phyloP scores from a whole-genome alignment of 176 grass and related monocot species.

The Musa acuminata region DNA sequence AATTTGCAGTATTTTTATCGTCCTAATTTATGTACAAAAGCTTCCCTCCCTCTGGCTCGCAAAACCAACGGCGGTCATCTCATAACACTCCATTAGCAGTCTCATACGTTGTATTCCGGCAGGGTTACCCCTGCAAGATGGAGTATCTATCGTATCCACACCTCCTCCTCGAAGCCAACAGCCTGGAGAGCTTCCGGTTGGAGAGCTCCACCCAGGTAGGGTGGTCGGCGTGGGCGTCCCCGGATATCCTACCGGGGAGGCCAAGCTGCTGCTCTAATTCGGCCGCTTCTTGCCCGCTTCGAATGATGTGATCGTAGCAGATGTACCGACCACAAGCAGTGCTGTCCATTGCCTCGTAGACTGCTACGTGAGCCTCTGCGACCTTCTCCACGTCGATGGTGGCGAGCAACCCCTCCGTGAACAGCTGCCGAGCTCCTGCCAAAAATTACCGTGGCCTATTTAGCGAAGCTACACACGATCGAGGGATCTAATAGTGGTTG shows the following conservation, averaged over 20 bases:
- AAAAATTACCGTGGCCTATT: no score
- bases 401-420: slow-evolving; percentile 63
- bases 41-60: no score
- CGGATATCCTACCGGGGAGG: slow-evolving; percentile 29
- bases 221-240: slow-evolving; percentile 23
- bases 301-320: slow-evolving; percentile 77
- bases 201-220: slow-evolving; percentile 69
- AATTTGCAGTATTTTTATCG: no score
- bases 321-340: slow-evolving; percentile 78
- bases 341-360: slow-evolving; percentile 73
- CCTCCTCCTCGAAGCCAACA: slow-evolving; percentile 50
- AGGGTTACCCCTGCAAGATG: slow-evolving; percentile 26
- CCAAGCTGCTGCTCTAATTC: slow-evolving; percentile 83
- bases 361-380: slow-evolving; percentile 62
- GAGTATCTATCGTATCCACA: slow-evolving; percentile 76
- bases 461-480: no score
- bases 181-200: slow-evolving; percentile 56
- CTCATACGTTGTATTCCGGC: no score
- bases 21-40: no score
- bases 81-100: no score
- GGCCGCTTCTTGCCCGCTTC: slow-evolving; percentile 44
- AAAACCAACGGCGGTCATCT: no score
- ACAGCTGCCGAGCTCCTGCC: slow-evolving; percentile 59
- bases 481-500: no score
- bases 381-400: slow-evolving; percentile 65